Base-by-base conservation (phyloP, 2,329 filamentous ascomycete genomes). In the Plectosphaerella sp. region DNA sequence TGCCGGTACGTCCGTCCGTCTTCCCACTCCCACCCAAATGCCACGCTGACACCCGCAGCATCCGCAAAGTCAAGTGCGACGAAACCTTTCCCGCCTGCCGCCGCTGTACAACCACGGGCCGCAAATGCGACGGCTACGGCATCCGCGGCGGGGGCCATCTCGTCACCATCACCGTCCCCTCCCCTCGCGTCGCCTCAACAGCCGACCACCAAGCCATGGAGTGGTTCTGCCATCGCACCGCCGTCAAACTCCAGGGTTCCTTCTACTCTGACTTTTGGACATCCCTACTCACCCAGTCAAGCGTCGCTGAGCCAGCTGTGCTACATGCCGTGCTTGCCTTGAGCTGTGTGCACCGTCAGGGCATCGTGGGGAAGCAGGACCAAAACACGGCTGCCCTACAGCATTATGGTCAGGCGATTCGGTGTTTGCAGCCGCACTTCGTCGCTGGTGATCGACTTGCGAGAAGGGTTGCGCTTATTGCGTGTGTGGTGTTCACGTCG, bases 221-320 rank as follows among this genome's bases (percentile, higher is more conserved):
- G 14, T 78, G 72, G 67, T 79, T 79, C 61, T 65, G 65, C 15
- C 59, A 59, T 35, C 67, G 67, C 18, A 74, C 68, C 5, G 60
- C 59, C 1, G 56, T 59, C 4, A 73, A 72, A 49, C 53, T 75
- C 1, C 66, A 64, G 0, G 70, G 70, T 1, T 61, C 62, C 2
- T 74, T 71, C 49, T 55, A 52, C 20, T 70, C 66, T 9, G 52
- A 54, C 1, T 74, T 75, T 45, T 75, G 72, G 72, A 59, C 59
- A 25, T 61, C 55, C 7, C 61, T 73, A 10, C 52, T 74, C 14
- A 58, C 72, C 22, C 72, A 73, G 39, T 64, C 65, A 6, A 64
- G 65, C 18, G 52, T 63, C 1, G 58, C 46, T 11, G 71, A 75
- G 48, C 70, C 71, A 0, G 67, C 71, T 1, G 61, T 74, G 3